Conservation (phyloP, 2,329 filamentous ascomycete genomes). For the Aspergillaceae sp. region DNA sequence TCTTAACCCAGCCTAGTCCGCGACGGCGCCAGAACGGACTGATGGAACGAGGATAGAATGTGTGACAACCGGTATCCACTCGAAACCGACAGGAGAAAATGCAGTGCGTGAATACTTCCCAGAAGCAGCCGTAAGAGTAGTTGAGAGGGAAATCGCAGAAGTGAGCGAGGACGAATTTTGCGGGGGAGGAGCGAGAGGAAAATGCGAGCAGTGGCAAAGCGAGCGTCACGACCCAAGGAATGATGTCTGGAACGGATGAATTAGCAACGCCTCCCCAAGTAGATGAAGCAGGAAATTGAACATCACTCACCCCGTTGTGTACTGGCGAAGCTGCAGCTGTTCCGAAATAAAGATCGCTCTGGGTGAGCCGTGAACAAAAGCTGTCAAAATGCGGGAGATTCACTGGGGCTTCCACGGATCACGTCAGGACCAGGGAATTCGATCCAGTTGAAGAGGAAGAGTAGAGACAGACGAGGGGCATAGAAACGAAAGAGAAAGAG, state of each 20-base stretch:
- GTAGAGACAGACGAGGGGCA: not conserved
- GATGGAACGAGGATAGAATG: too few species aligned
- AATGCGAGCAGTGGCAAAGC: conserved; percentile 1
- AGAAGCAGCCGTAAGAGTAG: too few species aligned
- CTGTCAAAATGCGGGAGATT: conserved; percentile 29
- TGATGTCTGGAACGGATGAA: not conserved
- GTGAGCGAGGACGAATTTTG: not conserved
- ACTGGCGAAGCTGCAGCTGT: not conserved
- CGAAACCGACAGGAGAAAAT: too few species aligned
- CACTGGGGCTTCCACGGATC: conserved; percentile 24
- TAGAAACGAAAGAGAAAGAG: not conserved
- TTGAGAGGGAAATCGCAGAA: too few species aligned
- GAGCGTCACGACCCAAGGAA: not conserved
- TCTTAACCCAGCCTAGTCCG: too few species aligned
- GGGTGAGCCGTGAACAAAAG: conserved; percentile 21
- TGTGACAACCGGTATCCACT: too few species aligned
- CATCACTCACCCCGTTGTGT: too few species aligned
- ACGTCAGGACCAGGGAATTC: conserved; percentile 8
- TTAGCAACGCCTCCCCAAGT: too few species aligned
- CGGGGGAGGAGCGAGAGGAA: not conserved
- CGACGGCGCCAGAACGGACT: too few species aligned
- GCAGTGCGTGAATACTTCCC: too few species aligned
- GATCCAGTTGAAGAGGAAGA: not conserved
- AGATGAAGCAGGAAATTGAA: too few species aligned
- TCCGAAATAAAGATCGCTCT: conserved; percentile 8